Base-by-base conservation (phyloP, 1,284 basidiomycete genomes). In the Ustilago curta region DNA sequence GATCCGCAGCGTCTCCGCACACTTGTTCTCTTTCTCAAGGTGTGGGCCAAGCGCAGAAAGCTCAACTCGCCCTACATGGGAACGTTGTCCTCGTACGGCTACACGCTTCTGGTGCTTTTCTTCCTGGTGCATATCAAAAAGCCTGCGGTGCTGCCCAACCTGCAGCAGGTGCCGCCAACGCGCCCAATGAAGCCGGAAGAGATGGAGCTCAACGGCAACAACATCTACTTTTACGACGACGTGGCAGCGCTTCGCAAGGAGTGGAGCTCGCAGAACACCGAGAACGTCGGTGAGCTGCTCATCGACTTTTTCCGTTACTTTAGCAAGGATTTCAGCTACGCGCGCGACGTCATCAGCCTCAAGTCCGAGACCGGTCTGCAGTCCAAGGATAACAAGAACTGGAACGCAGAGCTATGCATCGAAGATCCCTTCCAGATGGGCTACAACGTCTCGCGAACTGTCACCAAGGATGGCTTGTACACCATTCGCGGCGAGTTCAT, bases 271-370 rank as follows among this genome's bases (percentile, higher is more conserved):
- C 90, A 92, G 77, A 97, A 97, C 86, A 90, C 89, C 59, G 95
- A 99, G 80, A 92, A 90, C 76, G 93, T 98, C 57, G 96, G 94
- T 72, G 95, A 98, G 86, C 87, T 99, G 90, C 88, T 99, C 84
- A 93, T 97, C 84, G 96, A 98, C 85, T 98, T 99, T 86, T 99
- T 97, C 89, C 91, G 93, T 77, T 98, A 94, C 87, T 98, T 93
- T 86, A 91, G 94, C 52, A 91, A 94, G 77, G 94, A 96, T 83
- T 98, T 97, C 86, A 88, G 89, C 66, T 99, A 97, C 86, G 93
- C 93, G 83, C 92, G 91, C 70, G 92, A 93, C 64, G 95, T 97
- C 53, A 91, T 93, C 70, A 96, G 94, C 49, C 93, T 98, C 80
- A 89, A 94, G 79, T 92, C 92, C 37, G 85, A 86, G 68, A 75